Conservation (phyloP, 164 flowering plant genomes). For the Cinnamomum chago region DNA sequence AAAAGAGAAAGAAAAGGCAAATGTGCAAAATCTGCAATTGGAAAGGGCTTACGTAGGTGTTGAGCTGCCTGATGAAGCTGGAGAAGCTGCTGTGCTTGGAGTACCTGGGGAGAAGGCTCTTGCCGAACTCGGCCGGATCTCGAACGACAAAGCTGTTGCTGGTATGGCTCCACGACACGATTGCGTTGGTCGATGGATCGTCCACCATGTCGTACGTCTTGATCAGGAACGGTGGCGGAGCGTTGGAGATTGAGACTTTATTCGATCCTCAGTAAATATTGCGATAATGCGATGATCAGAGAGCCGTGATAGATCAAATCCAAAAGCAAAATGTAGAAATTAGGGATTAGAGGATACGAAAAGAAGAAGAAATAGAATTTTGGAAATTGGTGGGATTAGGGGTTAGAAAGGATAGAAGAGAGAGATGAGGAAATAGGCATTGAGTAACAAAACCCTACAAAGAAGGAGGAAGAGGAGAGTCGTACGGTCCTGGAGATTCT, state of each 20-base stretch:
- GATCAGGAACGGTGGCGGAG: conserved; percentile 51
- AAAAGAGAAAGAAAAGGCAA: too few species aligned
- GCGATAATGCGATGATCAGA: not conserved
- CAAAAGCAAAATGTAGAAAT: too few species aligned
- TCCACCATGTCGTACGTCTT: conserved; percentile 71
- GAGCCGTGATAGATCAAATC: not conserved
- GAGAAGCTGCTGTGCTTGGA: conserved; percentile 77
- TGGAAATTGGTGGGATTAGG: not conserved
- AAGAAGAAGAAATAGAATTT: too few species aligned
- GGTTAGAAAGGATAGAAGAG: not conserved
- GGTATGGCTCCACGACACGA: conserved; percentile 49
- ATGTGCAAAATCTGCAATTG: too few species aligned
- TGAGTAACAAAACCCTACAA: not conserved
- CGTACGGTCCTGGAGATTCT: not conserved
- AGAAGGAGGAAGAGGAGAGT: not conserved
- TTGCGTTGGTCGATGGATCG: conserved; percentile 36
- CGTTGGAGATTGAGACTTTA: conserved; percentile 8
- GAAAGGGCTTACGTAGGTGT: conserved; percentile 49
- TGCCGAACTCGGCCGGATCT: conserved; percentile 51
- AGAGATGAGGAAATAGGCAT: not conserved
- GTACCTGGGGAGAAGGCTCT: conserved; percentile 50
- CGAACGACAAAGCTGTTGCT: conserved; percentile 54
- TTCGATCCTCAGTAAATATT: not conserved
- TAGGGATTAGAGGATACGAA: too few species aligned
- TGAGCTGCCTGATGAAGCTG: conserved; percentile 65